A percentile compares a stretch with the other conserved stretches of the same genome.
Evolutionary conservation across 805 yeast species (phyloP).

Genomic region (Wickerhamiella qilinensis): DNA sequence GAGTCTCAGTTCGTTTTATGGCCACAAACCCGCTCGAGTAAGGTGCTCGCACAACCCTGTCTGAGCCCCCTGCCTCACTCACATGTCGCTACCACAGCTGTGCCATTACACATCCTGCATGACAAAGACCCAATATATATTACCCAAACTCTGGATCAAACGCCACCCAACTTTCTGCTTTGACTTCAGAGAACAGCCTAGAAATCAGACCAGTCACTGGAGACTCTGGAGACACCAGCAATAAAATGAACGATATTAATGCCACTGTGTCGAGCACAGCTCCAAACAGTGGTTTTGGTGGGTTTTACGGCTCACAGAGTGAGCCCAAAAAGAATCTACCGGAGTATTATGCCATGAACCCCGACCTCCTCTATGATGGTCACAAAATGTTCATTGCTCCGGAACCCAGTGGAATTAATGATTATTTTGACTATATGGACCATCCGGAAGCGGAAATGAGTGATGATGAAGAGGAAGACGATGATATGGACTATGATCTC

Average conservation of each 20-base stretch:
- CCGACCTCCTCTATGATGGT: background rate
- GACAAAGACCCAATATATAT: background rate
- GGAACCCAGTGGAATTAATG: background rate
- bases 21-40: no score
- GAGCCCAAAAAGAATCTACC: background rate
- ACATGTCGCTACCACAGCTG: background rate
- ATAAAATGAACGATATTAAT: background rate
- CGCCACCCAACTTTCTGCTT: background rate
- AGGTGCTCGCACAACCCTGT: no score
- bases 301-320: background rate
- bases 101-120: background rate
- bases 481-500: constrained; percentile 5
- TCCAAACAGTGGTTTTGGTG: background rate
- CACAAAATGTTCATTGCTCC: background rate
- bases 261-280: background rate
- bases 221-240: background rate
- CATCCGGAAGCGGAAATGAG: constrained; percentile 13
- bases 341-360: background rate
- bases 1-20: no score
- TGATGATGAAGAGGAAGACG: constrained; percentile 14
- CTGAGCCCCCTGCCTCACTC: no score
- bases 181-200: background rate
- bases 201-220: background rate
- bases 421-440: constrained; percentile 2
- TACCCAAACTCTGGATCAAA: background rate